These are phyloP conservation scores for Sporodiniella umbellata DNA, from an alignment of 371 early-diverging fungal genomes.

Conservation along the genomic window DNA sequence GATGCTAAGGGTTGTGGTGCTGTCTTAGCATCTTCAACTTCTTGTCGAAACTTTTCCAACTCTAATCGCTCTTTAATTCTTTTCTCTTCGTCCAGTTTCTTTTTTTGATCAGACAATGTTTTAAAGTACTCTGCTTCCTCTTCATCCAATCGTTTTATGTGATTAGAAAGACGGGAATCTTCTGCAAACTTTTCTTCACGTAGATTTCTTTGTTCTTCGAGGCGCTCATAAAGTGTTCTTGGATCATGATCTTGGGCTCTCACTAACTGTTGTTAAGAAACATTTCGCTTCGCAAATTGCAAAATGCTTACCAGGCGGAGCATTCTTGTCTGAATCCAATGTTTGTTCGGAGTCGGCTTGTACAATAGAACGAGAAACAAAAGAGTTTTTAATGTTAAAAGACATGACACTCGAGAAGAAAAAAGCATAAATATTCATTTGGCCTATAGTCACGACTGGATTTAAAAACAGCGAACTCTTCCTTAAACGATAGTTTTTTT, in stretches of 20 bases:
- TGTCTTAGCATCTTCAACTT: constrained; percentile 10
- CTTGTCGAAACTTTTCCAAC: constrained; percentile 60
- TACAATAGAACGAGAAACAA: constrained; percentile 36
- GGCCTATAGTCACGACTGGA: not conserved
- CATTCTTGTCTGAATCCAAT: constrained; percentile 7
- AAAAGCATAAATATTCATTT: not conserved
- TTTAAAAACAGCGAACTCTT: too few relatives aligned
- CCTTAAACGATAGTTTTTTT: too few relatives aligned
- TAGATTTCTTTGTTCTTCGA: constrained; percentile 68
- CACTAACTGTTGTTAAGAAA: not conserved
- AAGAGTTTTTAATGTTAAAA: constrained; percentile 33
- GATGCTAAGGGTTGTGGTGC: constrained; percentile 1
- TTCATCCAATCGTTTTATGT: constrained; percentile 70
- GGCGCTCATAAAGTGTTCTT: constrained; percentile 74
- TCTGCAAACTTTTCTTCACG: constrained; percentile 71
- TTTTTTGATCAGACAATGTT: constrained; percentile 57
- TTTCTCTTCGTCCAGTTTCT: constrained; percentile 45
- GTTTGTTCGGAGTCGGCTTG: constrained; percentile 22
- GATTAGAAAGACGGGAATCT: constrained; percentile 65
- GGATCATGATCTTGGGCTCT: constrained; percentile 63
- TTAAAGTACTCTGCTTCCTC: constrained; percentile 77
- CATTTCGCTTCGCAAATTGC: constrained; percentile 1
- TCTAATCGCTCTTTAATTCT: constrained; percentile 56
- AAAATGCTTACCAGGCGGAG: constrained; percentile 4
- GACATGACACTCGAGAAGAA: constrained; percentile 14